Base-by-base conservation (phyloP, 2,329 filamentous ascomycete species). In the Penicillium vulpinum region DNA sequence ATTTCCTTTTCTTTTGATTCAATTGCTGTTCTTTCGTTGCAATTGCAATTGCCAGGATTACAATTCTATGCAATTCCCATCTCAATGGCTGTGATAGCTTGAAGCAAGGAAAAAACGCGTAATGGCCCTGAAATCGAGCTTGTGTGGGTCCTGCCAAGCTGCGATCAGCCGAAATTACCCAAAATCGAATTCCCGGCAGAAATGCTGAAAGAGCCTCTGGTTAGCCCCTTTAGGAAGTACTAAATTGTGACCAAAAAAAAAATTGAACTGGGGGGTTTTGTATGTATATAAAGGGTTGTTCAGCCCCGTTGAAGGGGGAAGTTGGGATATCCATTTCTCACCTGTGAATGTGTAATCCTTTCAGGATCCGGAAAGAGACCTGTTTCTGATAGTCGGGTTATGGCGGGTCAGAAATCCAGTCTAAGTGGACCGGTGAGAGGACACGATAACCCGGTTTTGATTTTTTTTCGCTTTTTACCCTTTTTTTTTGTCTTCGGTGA, bases 141-240 rank as follows among this genome's bases (percentile, higher is more conserved):
- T 60, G 53, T 67, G 64, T 66, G 63, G 64, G 64, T 66, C 64
- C 46, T 46, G 63, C 64, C 63, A 66, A 64, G 60, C 56, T 63
- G 62, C 57, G 60, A 64, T 58, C 62, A 59, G 57, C 62, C 63
- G 57, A 58, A 45, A 59, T 64, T 59, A 58, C 51, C 36, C 52
- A 59, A 49, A 59, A 45, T 58, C 54, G 49, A 55, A 47, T 56
- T 58, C 56, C 51, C 39, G 41, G 38, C 41, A 60, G 47, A 53
- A 39, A 51, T 50, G 56, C 49, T n/a, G n/a, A 21, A 48, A 62
- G 59, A 64, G 62, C 62, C 62, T 60, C 62, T 41, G 38, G 52
- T 46, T 51, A 31, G 43, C 52, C 49, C 33, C 24, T 29, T 56
- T 52, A 35, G 54, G 54, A 35, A 3, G 16, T 24, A 5, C 3